Evolutionary conservation across 331 rosid genomes (phyloP).

Genomic region (Erythrophleum ivorense): DNA sequence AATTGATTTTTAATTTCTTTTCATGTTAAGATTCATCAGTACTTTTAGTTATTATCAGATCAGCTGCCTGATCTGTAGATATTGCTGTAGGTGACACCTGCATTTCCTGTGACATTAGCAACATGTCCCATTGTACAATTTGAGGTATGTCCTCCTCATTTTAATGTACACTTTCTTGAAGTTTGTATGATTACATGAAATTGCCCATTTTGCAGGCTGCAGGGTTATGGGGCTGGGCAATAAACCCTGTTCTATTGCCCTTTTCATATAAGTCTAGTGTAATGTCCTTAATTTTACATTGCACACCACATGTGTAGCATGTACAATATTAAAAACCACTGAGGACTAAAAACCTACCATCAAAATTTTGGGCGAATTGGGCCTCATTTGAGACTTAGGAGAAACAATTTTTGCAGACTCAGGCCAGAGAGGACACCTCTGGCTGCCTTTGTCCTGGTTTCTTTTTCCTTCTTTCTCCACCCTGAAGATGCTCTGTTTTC

Average conservation of each 20-base stretch:
- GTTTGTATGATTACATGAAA: conserved; percentile 17
- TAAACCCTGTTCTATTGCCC: conserved; percentile 7
- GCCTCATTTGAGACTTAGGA: background rate
- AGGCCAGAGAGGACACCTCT: conserved; percentile 12
- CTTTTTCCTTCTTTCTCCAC: conserved; percentile 11
- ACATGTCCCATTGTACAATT: conserved; percentile 84
- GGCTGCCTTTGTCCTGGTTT: conserved; percentile 15
- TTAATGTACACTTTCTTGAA: conserved; percentile 15
- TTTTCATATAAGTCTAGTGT: conserved; percentile 1
- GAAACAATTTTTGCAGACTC: conserved; percentile 1
- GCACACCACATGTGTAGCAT: background rate
- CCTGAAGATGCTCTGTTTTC: background rate
- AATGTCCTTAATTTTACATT: background rate
- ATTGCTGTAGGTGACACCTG: conserved; percentile 84
- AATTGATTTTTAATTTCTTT: conserved; percentile 27
- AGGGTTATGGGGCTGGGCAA: conserved; percentile 17
- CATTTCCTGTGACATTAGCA: conserved; percentile 76
- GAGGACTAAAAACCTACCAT: conserved; percentile 3
- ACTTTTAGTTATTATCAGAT: conserved; percentile 29
- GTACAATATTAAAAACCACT: conserved; percentile 24
- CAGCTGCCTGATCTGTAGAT: conserved; percentile 44
- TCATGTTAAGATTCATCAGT: background rate
- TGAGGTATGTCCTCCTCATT: conserved; percentile 62
- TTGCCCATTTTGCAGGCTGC: background rate
- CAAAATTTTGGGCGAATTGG: conserved; percentile 11